These are phyloP conservation scores for Aquilaria malaccensis DNA, from an alignment of 345 rosid species.

Conservation along the genomic window DNA sequence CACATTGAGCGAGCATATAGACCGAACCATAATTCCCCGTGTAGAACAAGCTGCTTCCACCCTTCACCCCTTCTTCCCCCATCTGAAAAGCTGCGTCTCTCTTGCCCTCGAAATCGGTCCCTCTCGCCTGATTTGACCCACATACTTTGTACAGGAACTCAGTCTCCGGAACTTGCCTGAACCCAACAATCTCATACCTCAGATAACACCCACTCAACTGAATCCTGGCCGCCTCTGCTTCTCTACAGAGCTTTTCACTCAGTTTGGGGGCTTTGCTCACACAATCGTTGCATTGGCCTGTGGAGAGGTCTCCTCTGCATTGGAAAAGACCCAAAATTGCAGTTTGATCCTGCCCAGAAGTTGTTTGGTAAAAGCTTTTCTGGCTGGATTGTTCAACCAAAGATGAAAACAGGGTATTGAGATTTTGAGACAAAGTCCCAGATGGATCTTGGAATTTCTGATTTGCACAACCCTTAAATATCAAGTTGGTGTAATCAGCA, in stretches of 20 bases:
- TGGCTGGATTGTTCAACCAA: conserved; percentile 58
- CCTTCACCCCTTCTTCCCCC: conserved; percentile 43
- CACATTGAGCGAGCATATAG: conserved; percentile 78
- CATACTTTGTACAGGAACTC: conserved; percentile 52
- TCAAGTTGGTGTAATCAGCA: conserved; percentile 40
- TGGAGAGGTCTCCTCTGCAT: conserved; percentile 83
- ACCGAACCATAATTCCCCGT: conserved; percentile 46
- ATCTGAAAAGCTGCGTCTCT: conserved; percentile 42
- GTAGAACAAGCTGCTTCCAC: conserved; percentile 35
- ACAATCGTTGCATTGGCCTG: conserved; percentile 46
- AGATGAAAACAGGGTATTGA: conserved; percentile 40
- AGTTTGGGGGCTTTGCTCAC: conserved; percentile 43
- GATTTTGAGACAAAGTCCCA: conserved; percentile 49
- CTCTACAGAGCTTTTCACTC: conserved; percentile 50
- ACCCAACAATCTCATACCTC: conserved; percentile 52
- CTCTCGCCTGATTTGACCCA: conserved; percentile 35
- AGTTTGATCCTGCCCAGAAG: conserved; percentile 45
- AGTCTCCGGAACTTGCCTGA: conserved; percentile 38
- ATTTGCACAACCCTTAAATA: conserved; percentile 72
- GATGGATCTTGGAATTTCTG: conserved; percentile 61
- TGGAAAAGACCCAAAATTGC: conserved; percentile 64
- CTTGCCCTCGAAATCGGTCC: conserved; percentile 31
- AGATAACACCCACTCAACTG: conserved; percentile 65
- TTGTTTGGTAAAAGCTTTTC: conserved; percentile 33
- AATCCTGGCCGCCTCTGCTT: conserved; percentile 52